Evolutionary conservation across 2,329 filamentous ascomycete genomes (phyloP), one percentile per base, ranked within the genome.

Genomic region (Thielaviopsis populi): DNA sequence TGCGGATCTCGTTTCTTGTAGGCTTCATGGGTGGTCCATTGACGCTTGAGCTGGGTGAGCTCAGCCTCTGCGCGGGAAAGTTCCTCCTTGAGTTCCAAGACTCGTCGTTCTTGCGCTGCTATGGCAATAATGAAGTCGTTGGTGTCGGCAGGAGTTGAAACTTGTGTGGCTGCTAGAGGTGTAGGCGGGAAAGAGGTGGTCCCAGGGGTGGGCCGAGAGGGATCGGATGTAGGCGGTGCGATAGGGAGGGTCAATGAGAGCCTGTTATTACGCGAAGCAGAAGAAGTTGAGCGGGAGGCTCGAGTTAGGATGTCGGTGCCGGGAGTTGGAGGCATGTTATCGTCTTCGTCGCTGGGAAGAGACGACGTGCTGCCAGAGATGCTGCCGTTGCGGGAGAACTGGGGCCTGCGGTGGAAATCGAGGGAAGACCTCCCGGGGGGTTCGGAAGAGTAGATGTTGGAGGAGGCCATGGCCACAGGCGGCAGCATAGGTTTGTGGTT

Each of bases 51-150:
- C 50, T 78, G 81, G 58, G 78, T 77, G 48, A 99, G 78, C 58
- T 95, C 88, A 13, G 78, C 75, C 72, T 99, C 92, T 5, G 94
- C 92, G 66, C 85, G 86, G 27, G 79, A 77, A n/a, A 99, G 78
- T 73, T 97, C 92, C 73, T 99, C 94, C 66, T 86, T 87, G 62
- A 99, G 78, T 74, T 97, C 94, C 65, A 99, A 76, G 1, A 99
- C 92, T 68, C 84, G 85, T 65, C 94, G 82, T 76, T 99, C 94
- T 75, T 97, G 91, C 15, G 89, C 86, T 54, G 94, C 94, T 70
- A 99, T 87, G 65, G 91, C 88, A 67, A 90, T 91, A 68, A 99
- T 85, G 70, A 96, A 88, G 61, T 85, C 79, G 70, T 80, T 81
- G 61, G 83, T 77, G 67, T 86, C 83, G 43, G 76, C 48, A 73